Conservation (phyloP, 2,329 filamentous ascomycete genomes). For the Sarocladium brachiariae region DNA sequence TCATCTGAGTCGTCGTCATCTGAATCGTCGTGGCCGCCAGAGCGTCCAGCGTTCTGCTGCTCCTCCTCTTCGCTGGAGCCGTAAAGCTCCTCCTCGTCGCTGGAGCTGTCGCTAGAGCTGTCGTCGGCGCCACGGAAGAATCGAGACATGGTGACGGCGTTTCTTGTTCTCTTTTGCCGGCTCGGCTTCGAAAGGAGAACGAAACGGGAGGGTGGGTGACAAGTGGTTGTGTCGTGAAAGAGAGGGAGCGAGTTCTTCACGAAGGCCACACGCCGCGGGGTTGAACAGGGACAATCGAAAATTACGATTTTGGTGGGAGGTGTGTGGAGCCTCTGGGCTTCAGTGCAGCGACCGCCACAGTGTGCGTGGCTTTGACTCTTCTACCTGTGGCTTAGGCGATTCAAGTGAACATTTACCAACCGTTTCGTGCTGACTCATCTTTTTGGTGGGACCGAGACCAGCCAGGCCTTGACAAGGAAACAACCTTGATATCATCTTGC, state of each 20-base stretch:
- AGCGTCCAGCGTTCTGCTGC: neutral
- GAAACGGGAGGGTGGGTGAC: constrained; percentile 1
- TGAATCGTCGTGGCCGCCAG: constrained; percentile 40
- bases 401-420: neutral
- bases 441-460: constrained; percentile 1
- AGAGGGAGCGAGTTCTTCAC: constrained; percentile 7
- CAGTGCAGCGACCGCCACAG: neutral
- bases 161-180: constrained; percentile 7
- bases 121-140: constrained; percentile 91
- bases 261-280: constrained; percentile 24
- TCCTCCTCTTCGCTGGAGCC: constrained; percentile 31
- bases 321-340: constrained; percentile 16
- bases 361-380: neutral
- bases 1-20: constrained; percentile 42
- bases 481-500: no score
- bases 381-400: neutral
- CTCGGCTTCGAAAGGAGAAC: constrained; percentile 6
- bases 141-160: constrained; percentile 69
- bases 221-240: constrained; percentile 6
- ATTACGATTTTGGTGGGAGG: constrained; percentile 38
- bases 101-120: constrained; percentile 93
- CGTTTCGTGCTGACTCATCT: constrained; percentile 8
- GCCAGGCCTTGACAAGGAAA: neutral
- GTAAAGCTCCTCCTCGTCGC: constrained; percentile 95
- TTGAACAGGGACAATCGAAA: constrained; percentile 29